Base-by-base conservation (phyloP, 2,329 filamentous ascomycete species). In the Ophiostoma pallidulum region DNA sequence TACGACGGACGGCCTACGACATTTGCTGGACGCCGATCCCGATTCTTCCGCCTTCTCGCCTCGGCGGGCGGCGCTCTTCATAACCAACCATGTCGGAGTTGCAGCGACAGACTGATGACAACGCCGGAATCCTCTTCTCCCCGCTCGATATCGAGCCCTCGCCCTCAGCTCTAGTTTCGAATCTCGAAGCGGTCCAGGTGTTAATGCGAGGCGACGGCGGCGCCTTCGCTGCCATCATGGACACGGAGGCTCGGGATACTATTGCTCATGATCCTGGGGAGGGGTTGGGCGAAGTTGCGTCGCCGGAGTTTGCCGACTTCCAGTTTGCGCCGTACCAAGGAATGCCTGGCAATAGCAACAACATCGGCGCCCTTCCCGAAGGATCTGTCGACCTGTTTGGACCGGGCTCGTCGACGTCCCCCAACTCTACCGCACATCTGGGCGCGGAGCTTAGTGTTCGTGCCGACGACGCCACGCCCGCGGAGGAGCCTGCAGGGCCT, bases 291-390 rank as follows among this genome's bases (percentile, higher is more conserved):
- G 69, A 74, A 53, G 45, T 31, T 20, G 46, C 28, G 20, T 56
- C 65, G 29, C 61, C 69, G 14, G 70, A 73, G 42, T 79, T 78
- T 56, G 64, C 66, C 51, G 71, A 75, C 52, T 78, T 77, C 56
- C 62, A 70, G 19, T 78, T 77, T 54, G 58, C 71, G 3, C 8
- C 48, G 2, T 78, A 73, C 56, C 64, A 68, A 54, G 62, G 62
- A 39, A 58, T 73, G 9, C 52, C 65, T 20, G 69, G 70, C 9
- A 43, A 52, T 47, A 66, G 67, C 51, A 59, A 59, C 40, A 60
- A 69, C 19, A 69, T 73, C 56, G 64, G 63, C 36, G 59, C 63
- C 35, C 62, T 73, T 36, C 59, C 64, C 16, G 62, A 64, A 33
- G 62, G 65, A 35, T 45, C 58, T 1, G 24, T 39, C 14, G 63